Base-by-base conservation (phyloP, 2,329 filamentous ascomycete species). In the Epichloe scottii region DNA sequence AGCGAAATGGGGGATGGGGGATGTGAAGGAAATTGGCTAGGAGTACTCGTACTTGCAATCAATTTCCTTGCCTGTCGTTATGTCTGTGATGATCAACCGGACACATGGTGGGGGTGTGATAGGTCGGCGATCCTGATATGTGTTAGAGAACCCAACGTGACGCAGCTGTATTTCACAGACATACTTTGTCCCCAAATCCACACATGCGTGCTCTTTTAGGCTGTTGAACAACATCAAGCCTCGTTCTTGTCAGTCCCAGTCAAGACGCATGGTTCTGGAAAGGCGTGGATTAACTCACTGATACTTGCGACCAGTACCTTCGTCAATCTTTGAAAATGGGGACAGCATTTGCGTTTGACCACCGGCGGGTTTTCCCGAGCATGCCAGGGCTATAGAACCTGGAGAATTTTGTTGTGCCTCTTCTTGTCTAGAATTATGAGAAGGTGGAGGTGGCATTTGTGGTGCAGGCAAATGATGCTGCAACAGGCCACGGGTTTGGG, bases 31-130 rank as follows among this genome's bases (percentile, higher is more conserved):
- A 4, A 19, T 39, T 15, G 3, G 21, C 23, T 6, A n/a, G 5
- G 11, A 19, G 19, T 14, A 40, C 21, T 68, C 84, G 62, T 75
- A 91, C 87, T 85, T 88, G 71, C 84, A 84, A 65, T 93, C 85
- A 42, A 95, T 78, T 64, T 95, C 89, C 62, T 88, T 83, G 21
- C 86, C 84, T 0, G 87, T 90, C 15, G 70, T 68, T 41, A 77
- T 72, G 66, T 96, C 88, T 54, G 77, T 81, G 48, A 97, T 84
- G 39, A 93, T 76, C 12, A 97, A 78, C 56, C 85, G 80, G 49
- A 97, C 85, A 67, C 91, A 96, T 3, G 93, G 91, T 21, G 93
- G 93, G 14, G 93, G 91, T 30, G 93, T 97, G 60, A 98, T 96
- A 26, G 93, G 93, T 56, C 93, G 80, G 57, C 93, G 87, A 67